phyloP scores from a whole-genome alignment of 148 eudicot species.

The Chenopodium formosanum region DNA sequence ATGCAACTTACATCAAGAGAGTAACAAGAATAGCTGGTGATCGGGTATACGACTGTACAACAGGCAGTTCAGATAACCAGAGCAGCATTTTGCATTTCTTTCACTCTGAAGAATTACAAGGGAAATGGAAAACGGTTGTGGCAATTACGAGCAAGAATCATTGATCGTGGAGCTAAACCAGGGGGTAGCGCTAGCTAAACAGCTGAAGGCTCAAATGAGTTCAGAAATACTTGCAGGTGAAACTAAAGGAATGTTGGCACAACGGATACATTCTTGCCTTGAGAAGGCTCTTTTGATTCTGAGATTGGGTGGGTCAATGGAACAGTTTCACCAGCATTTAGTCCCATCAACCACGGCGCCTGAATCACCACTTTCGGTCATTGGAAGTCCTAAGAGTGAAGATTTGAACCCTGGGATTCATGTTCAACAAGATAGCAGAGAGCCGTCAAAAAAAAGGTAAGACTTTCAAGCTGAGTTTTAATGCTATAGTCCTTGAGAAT shows the following conservation, averaged over 20 bases:
- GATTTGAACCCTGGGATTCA: constrained; percentile 35
- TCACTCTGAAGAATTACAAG: background rate
- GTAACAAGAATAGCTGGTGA: background rate
- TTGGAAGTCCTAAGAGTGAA: constrained; percentile 55
- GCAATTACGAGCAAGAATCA: constrained; percentile 26
- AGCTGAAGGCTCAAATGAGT: constrained; percentile 50
- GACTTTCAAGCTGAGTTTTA: background rate
- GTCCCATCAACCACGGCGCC: constrained; percentile 34
- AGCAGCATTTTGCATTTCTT: background rate
- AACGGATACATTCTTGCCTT: constrained; percentile 57
- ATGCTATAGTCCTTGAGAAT: background rate
- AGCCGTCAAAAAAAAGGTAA: constrained; percentile 71
- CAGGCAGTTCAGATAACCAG: background rate
- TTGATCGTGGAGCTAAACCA: constrained; percentile 54
- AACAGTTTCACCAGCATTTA: constrained; percentile 35
- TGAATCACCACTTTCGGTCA: constrained; percentile 55
- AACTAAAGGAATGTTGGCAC: constrained; percentile 40
- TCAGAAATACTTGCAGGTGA: constrained; percentile 31
- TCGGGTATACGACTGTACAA: background rate
- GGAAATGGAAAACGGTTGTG: constrained; percentile 36
- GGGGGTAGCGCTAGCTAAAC: constrained; percentile 67
- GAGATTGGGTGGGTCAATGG: constrained; percentile 45
- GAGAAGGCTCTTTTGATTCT: constrained; percentile 69
- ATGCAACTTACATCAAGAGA: constrained; percentile 13
- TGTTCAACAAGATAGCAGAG: constrained; percentile 32